Evolutionary conservation across 306 rosid genomes (phyloP), one percentile per base, ranked within the genome.

Genomic region (Lotus japonicus): DNA sequence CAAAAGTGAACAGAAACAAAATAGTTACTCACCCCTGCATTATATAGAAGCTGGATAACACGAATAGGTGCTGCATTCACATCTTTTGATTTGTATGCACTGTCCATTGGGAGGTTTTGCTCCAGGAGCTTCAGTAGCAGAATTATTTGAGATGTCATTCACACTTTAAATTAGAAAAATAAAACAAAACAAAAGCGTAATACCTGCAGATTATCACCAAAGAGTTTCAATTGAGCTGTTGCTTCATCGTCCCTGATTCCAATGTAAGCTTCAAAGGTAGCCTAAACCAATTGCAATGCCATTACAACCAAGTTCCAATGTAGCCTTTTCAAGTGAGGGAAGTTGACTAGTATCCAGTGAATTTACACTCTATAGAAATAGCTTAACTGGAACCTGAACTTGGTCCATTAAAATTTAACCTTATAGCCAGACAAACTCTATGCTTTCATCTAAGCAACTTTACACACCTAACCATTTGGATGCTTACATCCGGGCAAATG

Each of bases 181-280:
- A 44, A 54, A 54, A 65, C 3, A 14, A 5, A 31, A 71, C 12
- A 71, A 57, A 42, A 41, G 75, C 39, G 28, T 33, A 75, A 42
- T 68, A 94, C 99, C 96, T 84, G 82, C 81, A 94, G 82, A 82
- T 88, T 85, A 76, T 94, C 92, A 61, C 99, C 99, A 64, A 94
- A 94, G 72, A 90, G 86, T 84, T 90, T 84, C 71, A 94, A 69
- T 75, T 90, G 90, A 81, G 92, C 88, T 1, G 99, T 86, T 58
- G 96, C 96, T 74, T 90, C 82, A 64, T 90, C 96, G 42, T 94
- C 99, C 69, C 84, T 88, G 77, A 94, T 76, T 60, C 96, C 98
- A 68, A 94, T 81, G 70, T 65, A 94, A 54, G 96, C 99, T 84
- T 90, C 99, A 76, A 88, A 94, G 51, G 97, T 88, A 66, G 99